Conservation (phyloP, 2,329 filamentous ascomycete species). For the Paecilomyces sp. region DNA sequence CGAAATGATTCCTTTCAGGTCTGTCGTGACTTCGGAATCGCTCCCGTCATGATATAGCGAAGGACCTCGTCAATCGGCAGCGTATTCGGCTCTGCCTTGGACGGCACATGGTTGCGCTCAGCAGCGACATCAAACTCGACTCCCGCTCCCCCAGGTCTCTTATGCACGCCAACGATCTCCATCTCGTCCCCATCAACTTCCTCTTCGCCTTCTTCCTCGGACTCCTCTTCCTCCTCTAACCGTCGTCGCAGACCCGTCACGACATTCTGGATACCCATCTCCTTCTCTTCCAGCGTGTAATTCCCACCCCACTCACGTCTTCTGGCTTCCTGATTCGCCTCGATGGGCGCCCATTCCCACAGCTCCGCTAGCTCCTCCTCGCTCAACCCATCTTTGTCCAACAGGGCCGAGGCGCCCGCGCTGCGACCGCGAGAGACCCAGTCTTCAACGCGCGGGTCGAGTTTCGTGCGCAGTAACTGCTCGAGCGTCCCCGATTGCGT, state of each 20-base stretch:
- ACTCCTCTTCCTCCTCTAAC: constrained; percentile 49
- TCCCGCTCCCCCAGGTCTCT: constrained; percentile 20
- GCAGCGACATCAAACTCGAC: constrained; percentile 29
- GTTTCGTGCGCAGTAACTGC: constrained; percentile 72
- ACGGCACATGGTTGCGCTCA: constrained; percentile 15
- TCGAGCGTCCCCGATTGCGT: constrained; percentile 56
- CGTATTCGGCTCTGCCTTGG: constrained; percentile 16
- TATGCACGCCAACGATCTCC: constrained; percentile 32
- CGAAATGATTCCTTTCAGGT: constrained; percentile 2
- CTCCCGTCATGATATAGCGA: constrained; percentile 45
- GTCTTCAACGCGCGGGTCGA: constrained; percentile 69
- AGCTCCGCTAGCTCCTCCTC: constrained; percentile 49
- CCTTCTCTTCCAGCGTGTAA: constrained; percentile 66
- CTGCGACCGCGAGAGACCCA: constrained; percentile 60
- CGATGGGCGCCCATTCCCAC: constrained; percentile 52
- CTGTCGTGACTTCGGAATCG: constrained; percentile 19
- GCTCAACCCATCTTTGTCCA: constrained; percentile 21
- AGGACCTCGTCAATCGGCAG: constrained; percentile 42
- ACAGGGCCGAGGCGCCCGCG: constrained; percentile 16
- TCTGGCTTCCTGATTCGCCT: constrained; percentile 39
- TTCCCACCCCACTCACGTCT: constrained; percentile 52
- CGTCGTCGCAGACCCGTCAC: constrained; percentile 60
- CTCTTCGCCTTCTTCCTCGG: constrained; percentile 46
- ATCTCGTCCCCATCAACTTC: constrained; percentile 38
- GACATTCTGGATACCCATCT: constrained; percentile 59